Conservation (phyloP, 139 green algal species). For the Chlorella sp. region DNA sequence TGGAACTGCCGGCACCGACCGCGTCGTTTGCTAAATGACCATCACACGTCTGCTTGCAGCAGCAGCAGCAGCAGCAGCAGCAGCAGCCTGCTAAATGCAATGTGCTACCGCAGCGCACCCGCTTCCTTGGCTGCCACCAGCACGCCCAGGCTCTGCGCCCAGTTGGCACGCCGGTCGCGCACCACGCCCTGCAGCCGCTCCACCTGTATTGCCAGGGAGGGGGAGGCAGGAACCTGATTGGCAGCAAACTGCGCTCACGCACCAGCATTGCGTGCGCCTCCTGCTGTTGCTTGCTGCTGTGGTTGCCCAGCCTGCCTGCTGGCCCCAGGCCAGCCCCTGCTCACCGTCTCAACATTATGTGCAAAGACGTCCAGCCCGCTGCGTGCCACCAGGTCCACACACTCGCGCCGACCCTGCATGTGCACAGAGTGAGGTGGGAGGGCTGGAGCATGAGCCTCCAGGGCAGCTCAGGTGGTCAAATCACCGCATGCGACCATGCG, state of each 20-base stretch:
- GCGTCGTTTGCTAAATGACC: too few species aligned
- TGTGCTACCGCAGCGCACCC: too few species aligned
- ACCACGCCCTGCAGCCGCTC: constrained; percentile 82
- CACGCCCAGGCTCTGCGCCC: constrained; percentile 88
- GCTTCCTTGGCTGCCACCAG: constrained; percentile 87
- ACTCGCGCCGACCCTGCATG: constrained; percentile 61
- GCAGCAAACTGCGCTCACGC: background rate
- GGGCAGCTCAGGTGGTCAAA: too few species aligned
- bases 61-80: too few species aligned
- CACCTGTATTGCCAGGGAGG: constrained; percentile 44
- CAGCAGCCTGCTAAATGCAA: too few species aligned
- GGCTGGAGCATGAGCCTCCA: too few species aligned
- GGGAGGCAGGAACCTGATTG: background rate
- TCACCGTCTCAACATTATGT: constrained; percentile 99
- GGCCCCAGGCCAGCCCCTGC: background rate
- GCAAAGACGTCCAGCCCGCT: constrained; percentile 98
- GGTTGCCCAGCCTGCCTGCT: background rate
- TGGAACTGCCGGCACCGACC: too few species aligned
- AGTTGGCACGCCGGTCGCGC: constrained; percentile 78
- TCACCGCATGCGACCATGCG: too few species aligned
- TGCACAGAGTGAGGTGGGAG: too few species aligned
- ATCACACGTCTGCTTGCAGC: too few species aligned
- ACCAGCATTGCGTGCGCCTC: background rate
- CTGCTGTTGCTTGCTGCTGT: too few species aligned
- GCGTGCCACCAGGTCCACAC: constrained; percentile 72